Evolutionary conservation across 805 yeast species (phyloP).

Genomic region (Tetrapisispora iriomotensis): DNA sequence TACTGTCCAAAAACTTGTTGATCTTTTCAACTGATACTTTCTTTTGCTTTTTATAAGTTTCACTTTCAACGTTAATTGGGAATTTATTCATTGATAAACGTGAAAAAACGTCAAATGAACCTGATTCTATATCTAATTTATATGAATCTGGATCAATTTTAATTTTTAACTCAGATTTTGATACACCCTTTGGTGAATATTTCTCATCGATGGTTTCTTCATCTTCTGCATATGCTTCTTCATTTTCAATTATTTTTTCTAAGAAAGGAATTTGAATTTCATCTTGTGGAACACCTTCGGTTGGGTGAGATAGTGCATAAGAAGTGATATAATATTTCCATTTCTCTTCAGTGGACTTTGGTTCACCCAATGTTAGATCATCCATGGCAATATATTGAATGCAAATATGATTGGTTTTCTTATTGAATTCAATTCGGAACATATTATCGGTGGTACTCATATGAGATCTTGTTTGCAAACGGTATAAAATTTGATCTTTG

Average conservation of each 20-base stretch:
- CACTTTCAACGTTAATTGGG: constrained; percentile 18
- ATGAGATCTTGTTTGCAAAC: constrained; percentile 74
- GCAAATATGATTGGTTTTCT: constrained; percentile 39
- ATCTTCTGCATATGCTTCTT: constrained; percentile 38
- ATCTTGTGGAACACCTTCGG: constrained; percentile 84
- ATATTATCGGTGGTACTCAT: constrained; percentile 84
- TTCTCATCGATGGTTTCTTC: constrained; percentile 16
- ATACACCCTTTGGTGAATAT: constrained; percentile 43
- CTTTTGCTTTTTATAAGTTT: constrained; percentile 21
- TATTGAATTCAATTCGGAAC: constrained; percentile 76
- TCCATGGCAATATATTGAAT: constrained; percentile 82
- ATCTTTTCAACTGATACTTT: constrained; percentile 31
- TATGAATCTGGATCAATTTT: constrained; percentile 72
- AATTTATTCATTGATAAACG: constrained; percentile 44
- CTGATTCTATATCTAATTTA: constrained; percentile 69
- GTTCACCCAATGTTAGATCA: constrained; percentile 74
- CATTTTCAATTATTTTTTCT: constrained; percentile 47
- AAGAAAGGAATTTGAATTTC: constrained; percentile 73
- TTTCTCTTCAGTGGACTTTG: constrained; percentile 58
- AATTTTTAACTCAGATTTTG: constrained; percentile 64
- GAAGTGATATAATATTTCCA: constrained; percentile 94
- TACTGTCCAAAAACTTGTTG: constrained; percentile 38
- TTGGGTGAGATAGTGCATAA: constrained; percentile 89
- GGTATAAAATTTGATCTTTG: constrained; percentile 79
- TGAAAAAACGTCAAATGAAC: constrained; percentile 69